Conservation (phyloP, 2,329 filamentous ascomycete genomes). For the Sclerotinia minor region DNA sequence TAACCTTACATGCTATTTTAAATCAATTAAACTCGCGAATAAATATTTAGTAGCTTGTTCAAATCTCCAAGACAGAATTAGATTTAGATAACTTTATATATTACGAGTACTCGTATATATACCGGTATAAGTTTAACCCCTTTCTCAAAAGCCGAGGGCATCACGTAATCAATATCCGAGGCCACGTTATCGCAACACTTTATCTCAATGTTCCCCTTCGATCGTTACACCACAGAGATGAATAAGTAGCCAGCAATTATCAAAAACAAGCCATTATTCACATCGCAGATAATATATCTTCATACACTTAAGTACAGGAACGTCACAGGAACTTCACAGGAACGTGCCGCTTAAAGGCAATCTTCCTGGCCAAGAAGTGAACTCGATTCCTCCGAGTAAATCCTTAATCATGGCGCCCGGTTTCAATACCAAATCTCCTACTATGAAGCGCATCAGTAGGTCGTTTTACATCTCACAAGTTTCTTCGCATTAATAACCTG, state of each 20-base stretch:
- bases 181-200: conserved; percentile 15
- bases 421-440: conserved; percentile 75
- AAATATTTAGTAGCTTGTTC: neutral
- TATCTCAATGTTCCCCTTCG: conserved; percentile 4
- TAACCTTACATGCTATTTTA: too few species aligned
- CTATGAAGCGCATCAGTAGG: conserved; percentile 80
- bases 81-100: neutral
- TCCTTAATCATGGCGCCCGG: conserved; percentile 33
- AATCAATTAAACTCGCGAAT: too few species aligned
- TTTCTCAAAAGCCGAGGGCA: neutral
- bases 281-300: neutral
- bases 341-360: too few species aligned
- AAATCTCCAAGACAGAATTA: neutral
- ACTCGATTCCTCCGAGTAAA: neutral
- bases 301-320: neutral
- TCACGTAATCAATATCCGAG: conserved; percentile 1
- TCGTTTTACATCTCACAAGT: conserved; percentile 1
- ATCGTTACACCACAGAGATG: neutral
- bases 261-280: neutral
- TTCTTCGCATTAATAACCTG: conserved; percentile 20
- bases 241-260: neutral
- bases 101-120: too few species aligned
- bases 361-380: neutral
- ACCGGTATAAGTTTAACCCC: too few species aligned
- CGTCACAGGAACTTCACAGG: too few species aligned